Conservation (phyloP, 805 yeast genomes). For the Candida tibetensis region DNA sequence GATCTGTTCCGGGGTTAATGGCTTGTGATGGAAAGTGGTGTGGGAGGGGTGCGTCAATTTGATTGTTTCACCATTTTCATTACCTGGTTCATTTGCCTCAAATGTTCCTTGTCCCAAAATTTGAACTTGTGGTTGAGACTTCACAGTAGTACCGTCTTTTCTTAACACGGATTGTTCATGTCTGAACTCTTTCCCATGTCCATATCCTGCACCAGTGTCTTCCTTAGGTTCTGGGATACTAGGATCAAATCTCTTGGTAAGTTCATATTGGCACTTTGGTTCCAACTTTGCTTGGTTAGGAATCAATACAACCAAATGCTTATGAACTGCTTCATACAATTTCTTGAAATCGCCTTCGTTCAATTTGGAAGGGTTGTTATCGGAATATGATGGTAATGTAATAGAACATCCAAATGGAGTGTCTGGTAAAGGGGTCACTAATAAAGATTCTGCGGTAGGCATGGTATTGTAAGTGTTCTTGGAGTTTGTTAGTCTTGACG, state of each 20-base stretch:
- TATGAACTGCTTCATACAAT: constrained; percentile 63
- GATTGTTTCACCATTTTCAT: constrained; percentile 60
- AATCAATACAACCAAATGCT: constrained; percentile 68
- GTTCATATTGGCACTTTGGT: constrained; percentile 71
- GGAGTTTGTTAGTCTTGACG: neutral
- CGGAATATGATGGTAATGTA: constrained; percentile 59
- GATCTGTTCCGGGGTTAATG: constrained; percentile 62
- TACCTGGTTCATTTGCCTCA: constrained; percentile 51
- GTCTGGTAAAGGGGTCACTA: constrained; percentile 45
- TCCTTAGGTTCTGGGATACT: constrained; percentile 44
- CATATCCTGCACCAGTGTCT: constrained; percentile 55
- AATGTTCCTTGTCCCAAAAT: constrained; percentile 81
- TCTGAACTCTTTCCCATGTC: constrained; percentile 74
- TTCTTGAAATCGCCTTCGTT: constrained; percentile 61
- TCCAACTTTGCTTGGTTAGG: constrained; percentile 66
- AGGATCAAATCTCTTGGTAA: constrained; percentile 80
- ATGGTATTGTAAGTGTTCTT: constrained; percentile 4
- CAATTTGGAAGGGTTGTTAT: constrained; percentile 68
- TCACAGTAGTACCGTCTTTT: constrained; percentile 78
- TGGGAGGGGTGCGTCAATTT: constrained; percentile 81
- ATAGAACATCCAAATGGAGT: constrained; percentile 70
- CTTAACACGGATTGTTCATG: constrained; percentile 59
- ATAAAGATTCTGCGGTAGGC: constrained; percentile 8
- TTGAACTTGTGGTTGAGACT: constrained; percentile 85
- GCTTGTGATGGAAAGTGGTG: constrained; percentile 69